Conservation (phyloP, 2,329 filamentous ascomycete species). For the Trichoderma asperellum region DNA sequence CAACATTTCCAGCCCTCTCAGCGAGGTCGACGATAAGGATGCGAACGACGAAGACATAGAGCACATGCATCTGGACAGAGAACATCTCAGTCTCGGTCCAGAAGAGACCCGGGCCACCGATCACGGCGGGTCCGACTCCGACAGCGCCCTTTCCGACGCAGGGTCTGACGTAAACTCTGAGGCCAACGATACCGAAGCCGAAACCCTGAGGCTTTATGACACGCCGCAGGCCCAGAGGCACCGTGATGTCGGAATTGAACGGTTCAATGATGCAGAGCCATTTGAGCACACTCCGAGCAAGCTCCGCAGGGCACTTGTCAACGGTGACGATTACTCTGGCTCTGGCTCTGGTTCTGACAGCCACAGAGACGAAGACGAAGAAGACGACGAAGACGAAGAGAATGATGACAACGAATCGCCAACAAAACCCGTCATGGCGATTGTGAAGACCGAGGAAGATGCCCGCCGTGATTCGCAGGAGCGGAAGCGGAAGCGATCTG, state of each 20-base stretch:
- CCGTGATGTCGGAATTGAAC: constrained; percentile 63
- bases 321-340: constrained; percentile 46
- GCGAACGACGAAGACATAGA: constrained; percentile 70
- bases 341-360: constrained; percentile 47
- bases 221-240: constrained; percentile 74
- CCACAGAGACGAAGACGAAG: constrained; percentile 43
- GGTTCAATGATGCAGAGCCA: constrained; percentile 56
- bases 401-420: constrained; percentile 45
- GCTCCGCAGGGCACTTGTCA: constrained; percentile 58
- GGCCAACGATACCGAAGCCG: constrained; percentile 77
- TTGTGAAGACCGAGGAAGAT: constrained; percentile 40
- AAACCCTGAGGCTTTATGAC: constrained; percentile 89
- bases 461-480: constrained; percentile 43
- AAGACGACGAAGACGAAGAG: constrained; percentile 42
- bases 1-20: constrained; percentile 85
- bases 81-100: constrained; percentile 38
- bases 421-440: constrained; percentile 37
- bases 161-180: constrained; percentile 47
- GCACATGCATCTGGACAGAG: constrained; percentile 53
- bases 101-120: constrained; percentile 35
- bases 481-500: constrained; percentile 57
- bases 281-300: constrained; percentile 77
- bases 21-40: constrained; percentile 84
- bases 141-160: constrained; percentile 61
- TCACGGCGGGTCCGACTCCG: constrained; percentile 49